These are phyloP conservation scores for Albatrellus ellisii DNA, from an alignment of 768 basidiomycete genomes.

Conservation along the genomic window DNA sequence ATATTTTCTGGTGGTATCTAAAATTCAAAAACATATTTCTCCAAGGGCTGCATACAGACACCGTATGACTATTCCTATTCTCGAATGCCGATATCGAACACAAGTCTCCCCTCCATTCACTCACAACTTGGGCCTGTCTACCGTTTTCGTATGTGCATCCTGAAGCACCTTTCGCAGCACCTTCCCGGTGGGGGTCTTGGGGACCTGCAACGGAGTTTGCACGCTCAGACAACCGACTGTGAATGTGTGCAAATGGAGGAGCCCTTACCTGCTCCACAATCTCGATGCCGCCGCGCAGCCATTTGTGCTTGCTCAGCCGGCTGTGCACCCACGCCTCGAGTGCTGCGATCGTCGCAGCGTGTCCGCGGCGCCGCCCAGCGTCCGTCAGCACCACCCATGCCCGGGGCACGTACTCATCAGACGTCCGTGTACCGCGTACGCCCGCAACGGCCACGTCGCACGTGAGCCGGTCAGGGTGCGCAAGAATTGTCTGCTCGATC, in stretches of 20 bases:
- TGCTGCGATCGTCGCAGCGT: constrained; percentile 24
- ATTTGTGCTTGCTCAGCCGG: constrained; percentile 63
- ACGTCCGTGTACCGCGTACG: constrained; percentile 54
- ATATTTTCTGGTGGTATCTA: too few relatives aligned
- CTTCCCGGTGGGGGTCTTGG: constrained; percentile 67
- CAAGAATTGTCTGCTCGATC: constrained; percentile 53
- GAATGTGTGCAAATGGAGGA: constrained; percentile 1
- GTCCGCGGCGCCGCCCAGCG: constrained; percentile 37
- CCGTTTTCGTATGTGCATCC: constrained; percentile 37
- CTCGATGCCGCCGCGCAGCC: constrained; percentile 61
- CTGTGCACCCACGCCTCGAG: constrained; percentile 50
- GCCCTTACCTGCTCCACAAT: constrained; percentile 44
- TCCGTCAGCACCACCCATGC: constrained; percentile 67
- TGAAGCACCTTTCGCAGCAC: constrained; percentile 47
- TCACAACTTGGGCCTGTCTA: too few relatives aligned
- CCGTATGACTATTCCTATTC: too few relatives aligned
- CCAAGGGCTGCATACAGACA: too few relatives aligned
- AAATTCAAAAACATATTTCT: too few relatives aligned
- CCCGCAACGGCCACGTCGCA: constrained; percentile 61
- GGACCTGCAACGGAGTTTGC: constrained; percentile 32
- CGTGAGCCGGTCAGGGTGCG: constrained; percentile 48
- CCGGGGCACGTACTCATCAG: constrained; percentile 61
- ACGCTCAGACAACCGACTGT: not conserved
- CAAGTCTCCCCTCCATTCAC: too few relatives aligned
- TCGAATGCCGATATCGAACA: too few relatives aligned